phyloP scores from a whole-genome alignment of 129 eudicot species.

The Flaveria robusta region DNA sequence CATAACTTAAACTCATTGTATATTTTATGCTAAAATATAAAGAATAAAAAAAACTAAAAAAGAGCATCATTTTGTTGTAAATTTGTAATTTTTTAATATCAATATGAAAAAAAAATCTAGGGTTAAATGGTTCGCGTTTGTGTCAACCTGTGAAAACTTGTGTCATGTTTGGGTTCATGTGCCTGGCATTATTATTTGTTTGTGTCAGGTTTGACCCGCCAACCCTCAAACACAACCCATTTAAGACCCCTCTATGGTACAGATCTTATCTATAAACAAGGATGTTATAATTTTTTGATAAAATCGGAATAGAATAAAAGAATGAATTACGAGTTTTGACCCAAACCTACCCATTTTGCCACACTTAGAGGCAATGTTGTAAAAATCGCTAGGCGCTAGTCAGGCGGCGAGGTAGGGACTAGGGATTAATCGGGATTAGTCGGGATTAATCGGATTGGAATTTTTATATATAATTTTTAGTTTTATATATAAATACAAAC shows the following conservation, averaged over 20 bases:
- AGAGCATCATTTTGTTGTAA: not conserved
- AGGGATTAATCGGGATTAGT: too few species aligned
- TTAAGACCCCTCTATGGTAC: not conserved
- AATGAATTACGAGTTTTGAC: too few species aligned
- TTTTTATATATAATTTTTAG: too few species aligned
- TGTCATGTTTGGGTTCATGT: not conserved
- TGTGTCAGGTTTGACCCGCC: not conserved
- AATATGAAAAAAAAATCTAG: not conserved
- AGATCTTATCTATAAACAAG: not conserved
- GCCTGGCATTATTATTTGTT: too few species aligned
- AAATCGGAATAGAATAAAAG: not conserved
- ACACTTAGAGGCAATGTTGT: too few species aligned
- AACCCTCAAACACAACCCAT: not conserved
- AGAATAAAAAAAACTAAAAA: not conserved
- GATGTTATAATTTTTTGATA: not conserved
- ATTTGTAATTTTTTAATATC: not conserved
- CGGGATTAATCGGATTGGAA: too few species aligned
- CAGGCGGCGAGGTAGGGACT: too few species aligned
- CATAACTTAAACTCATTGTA: not conserved
- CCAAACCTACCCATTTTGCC: not conserved
- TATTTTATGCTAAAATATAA: not conserved
- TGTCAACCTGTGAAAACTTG: not conserved
- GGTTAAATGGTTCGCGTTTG: not conserved
- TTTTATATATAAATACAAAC: too few species aligned
- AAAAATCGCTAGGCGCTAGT: too few species aligned